phyloP scores from a whole-genome alignment of 2,329 filamentous ascomycete species.

The Diaporthe sp. region DNA sequence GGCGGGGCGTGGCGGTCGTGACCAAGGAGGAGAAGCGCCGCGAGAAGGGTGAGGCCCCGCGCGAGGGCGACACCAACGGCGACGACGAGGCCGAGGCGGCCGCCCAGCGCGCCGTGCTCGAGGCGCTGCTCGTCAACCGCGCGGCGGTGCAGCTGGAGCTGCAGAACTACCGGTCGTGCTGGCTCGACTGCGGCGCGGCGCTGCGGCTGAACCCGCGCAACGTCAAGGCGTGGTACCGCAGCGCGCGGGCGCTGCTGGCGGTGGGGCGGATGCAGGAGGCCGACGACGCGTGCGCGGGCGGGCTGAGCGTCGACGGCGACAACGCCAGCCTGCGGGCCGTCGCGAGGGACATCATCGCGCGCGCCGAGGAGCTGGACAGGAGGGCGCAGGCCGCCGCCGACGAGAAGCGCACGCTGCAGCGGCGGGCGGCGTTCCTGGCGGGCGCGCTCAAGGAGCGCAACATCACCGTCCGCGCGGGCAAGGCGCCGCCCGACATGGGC shows the following conservation, averaged over 20 bases:
- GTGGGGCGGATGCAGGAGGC: conserved; percentile 86
- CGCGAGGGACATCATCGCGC: conserved; percentile 72
- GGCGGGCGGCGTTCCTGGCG: conserved; percentile 72
- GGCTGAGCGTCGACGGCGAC: conserved; percentile 77
- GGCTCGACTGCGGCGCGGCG: conserved; percentile 84
- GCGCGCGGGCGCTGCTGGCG: conserved; percentile 81
- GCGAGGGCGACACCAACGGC: conserved; percentile 64
- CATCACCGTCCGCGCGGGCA: conserved; percentile 77
- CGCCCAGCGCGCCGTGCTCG: conserved; percentile 72
- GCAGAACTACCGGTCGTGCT: conserved; percentile 89
- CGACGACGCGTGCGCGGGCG: conserved; percentile 81
- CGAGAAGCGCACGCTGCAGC: conserved; percentile 67
- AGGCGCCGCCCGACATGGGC: conserved; percentile 86
- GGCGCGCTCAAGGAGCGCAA: conserved; percentile 78
- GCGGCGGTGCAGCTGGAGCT: conserved; percentile 91
- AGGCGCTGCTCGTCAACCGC: conserved; percentile 87
- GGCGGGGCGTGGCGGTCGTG: conserved; percentile 84
- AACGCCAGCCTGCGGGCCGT: conserved; percentile 78
- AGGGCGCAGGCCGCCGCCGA: conserved; percentile 55
- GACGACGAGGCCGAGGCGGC: conserved; percentile 71
- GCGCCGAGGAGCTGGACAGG: conserved; percentile 60
- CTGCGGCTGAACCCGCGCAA: conserved; percentile 85
- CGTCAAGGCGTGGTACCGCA: conserved; percentile 93
- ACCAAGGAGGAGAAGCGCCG: conserved; percentile 73
- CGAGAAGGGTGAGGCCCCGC: conserved; percentile 51